Evolutionary conservation across 2,329 filamentous ascomycete species (phyloP).

Genomic region (Lanzia echinophila): DNA sequence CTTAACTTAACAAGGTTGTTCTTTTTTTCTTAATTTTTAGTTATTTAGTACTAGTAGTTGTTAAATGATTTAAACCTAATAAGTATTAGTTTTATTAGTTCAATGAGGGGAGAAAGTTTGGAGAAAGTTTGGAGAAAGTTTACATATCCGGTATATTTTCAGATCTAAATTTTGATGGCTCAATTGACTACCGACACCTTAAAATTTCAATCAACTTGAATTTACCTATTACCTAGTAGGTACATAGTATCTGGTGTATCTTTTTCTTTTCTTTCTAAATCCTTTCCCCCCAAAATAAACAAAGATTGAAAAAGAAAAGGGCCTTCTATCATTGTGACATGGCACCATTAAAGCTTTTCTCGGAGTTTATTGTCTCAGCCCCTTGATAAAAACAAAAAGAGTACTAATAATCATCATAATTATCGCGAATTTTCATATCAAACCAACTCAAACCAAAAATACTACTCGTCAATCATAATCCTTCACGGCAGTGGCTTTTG

Average conservation of each 20-base stretch:
- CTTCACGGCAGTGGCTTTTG: not conserved
- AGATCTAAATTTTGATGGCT: not conserved
- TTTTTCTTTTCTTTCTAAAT: not conserved
- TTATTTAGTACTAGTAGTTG: not conserved
- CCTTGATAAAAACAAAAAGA: not conserved
- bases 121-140: too few relatives aligned
- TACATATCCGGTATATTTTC: too few relatives aligned
- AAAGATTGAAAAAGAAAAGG: not conserved
- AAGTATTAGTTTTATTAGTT: not conserved
- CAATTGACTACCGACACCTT: not conserved
- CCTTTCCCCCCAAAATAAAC: not conserved
- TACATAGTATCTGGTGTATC: too few relatives aligned
- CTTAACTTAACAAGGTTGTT: too few relatives aligned
- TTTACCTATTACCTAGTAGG: too few relatives aligned
- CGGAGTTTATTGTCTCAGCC: constrained; percentile 10
- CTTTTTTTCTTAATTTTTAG: not conserved
- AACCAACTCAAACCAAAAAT: too few relatives aligned
- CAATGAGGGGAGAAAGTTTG: not conserved
- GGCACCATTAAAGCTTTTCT: constrained; percentile 1
- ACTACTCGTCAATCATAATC: not conserved
- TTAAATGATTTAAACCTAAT: not conserved
- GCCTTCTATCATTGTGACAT: constrained; percentile 7
- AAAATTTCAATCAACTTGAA: not conserved
- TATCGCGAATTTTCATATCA: not conserved
- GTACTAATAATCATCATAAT: not conserved